Evolutionary conservation across 257 asterid genomes (phyloP).

Genomic region (Gynochthodes officinalis): DNA sequence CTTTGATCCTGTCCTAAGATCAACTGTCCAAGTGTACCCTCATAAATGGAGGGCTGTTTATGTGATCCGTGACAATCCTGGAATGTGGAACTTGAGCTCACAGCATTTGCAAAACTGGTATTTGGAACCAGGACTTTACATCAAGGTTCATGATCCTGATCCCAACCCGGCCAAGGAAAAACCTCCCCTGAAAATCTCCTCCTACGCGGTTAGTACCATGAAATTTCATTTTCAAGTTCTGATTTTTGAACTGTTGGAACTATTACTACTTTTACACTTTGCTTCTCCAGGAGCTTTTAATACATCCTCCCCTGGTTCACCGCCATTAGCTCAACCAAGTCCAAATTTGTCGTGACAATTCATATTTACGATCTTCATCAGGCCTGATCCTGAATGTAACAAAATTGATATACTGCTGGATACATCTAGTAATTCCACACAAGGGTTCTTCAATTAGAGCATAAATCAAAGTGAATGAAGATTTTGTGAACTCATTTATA

Average conservation of each 20-base stretch:
- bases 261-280: no score
- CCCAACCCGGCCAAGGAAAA: conserved; percentile 58
- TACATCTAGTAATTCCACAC: no score
- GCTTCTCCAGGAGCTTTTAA: not conserved
- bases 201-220: conserved; percentile 46
- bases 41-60: conserved; percentile 65
- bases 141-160: conserved; percentile 60
- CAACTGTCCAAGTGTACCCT: conserved; percentile 73
- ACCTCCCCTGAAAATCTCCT: conserved; percentile 53
- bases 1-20: conserved; percentile 52
- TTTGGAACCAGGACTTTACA: conserved; percentile 66
- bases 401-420: no score
- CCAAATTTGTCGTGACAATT: no score
- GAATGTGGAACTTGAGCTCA: conserved; percentile 85
- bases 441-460: no score
- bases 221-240: no score
- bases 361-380: no score
- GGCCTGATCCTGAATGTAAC: no score
- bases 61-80: conserved; percentile 67
- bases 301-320: not conserved
- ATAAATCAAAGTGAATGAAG: no score
- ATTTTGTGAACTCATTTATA: no score
- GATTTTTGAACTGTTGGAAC: no score
- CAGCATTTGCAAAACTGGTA: conserved; percentile 52
- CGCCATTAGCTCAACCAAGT: not conserved